A percentile compares a stretch with the other conserved stretches of the same genome.
phyloP scores from a whole-genome alignment of 139 green algal species.

The Spirogloea muscicola region DNA sequence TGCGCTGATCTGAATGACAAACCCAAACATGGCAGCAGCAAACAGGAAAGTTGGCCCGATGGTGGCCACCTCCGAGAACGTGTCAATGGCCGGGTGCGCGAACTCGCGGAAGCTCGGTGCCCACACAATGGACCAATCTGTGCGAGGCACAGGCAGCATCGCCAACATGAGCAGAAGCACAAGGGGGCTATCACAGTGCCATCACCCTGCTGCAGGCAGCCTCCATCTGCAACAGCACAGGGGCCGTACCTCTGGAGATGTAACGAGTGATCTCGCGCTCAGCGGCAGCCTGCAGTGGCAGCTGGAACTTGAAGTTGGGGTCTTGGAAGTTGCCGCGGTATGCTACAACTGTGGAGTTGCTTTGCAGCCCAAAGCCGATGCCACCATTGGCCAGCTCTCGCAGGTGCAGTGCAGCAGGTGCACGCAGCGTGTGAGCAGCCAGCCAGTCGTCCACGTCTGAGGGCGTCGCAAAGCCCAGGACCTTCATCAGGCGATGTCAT shows the following conservation, averaged over 20 bases:
- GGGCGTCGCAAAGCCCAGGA: constrained; percentile 54
- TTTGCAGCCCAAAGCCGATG: constrained; percentile 70
- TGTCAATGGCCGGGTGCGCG: constrained; percentile 71
- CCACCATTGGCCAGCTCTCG: not conserved
- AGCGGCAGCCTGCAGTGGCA: constrained; percentile 75
- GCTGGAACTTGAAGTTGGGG: constrained; percentile 63
- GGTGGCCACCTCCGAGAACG: constrained; percentile 61
- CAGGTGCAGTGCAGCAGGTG: constrained; percentile 27
- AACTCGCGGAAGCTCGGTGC: constrained; percentile 57
- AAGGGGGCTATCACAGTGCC: not conserved
- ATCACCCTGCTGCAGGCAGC: not conserved
- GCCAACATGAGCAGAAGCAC: not conserved
- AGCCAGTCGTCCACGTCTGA: constrained; percentile 66
- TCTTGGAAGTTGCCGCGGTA: constrained; percentile 73
- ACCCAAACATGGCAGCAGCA: constrained; percentile 86
- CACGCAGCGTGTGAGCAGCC: constrained; percentile 52
- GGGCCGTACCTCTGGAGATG: not conserved
- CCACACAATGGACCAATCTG: constrained; percentile 53
- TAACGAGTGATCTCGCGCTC: constrained; percentile 68
- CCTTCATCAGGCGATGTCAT: too few relatives aligned
- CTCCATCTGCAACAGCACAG: not conserved
- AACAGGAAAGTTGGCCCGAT: constrained; percentile 85
- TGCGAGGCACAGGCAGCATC: not conserved
- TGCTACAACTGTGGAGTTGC: constrained; percentile 78
- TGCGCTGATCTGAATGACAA: constrained; percentile 69